Evolutionary conservation across 2,329 filamentous ascomycete species (phyloP), one percentile per base, ranked within the genome.

Genomic region (Plenodomus lindquistii): DNA sequence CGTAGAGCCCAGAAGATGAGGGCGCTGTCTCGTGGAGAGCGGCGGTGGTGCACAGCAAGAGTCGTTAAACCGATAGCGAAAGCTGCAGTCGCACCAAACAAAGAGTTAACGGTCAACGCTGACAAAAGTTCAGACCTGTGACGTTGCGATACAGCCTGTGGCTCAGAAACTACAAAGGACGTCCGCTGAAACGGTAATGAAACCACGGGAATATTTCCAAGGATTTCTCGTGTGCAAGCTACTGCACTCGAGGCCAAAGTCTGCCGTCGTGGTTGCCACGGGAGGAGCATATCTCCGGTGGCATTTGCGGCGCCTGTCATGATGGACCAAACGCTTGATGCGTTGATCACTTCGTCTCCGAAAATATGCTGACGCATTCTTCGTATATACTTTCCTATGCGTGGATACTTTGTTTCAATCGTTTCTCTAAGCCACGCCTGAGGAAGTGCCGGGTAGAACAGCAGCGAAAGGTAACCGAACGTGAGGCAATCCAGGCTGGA

Each of bases 401-500:
- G 65, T 16, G 68, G 67, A 51, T 74, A 76, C 48, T 83, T 81
- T 18, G 69, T 71, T 45, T 74, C 69, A 63, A 89, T 77, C 1
- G 79, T 78, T 42, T 83, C 79, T 48, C 76, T 75, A 4, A 88
- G 72, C 85, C 85, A 89, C 16, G 80, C 70, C 45, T 85, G 81
- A 15, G 85, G 83, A 18, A 88, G 67, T 8, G 80, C 72, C 1
- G 85, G 81, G 19, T 81, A 77, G 1, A 87, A 76, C 77, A 94
- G 88, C 41, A 97, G 74, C 2, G 84, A 81, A 29, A 97, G 76
- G 68, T 95, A 96, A 10, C 86, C 94, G 62, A 90, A 83, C 0
- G 85, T 86, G 39, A 97, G 71, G 66, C 89, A 96, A 71, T 97
- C 92, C 19, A 95, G 73, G 45, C 81, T 84, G 2, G 83, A 84